Percentiles rank a stretch among this genome's conserved stretches.
phyloP scores from a whole-genome alignment of 305 asterid genomes.

The Fraxinus dipetala region DNA sequence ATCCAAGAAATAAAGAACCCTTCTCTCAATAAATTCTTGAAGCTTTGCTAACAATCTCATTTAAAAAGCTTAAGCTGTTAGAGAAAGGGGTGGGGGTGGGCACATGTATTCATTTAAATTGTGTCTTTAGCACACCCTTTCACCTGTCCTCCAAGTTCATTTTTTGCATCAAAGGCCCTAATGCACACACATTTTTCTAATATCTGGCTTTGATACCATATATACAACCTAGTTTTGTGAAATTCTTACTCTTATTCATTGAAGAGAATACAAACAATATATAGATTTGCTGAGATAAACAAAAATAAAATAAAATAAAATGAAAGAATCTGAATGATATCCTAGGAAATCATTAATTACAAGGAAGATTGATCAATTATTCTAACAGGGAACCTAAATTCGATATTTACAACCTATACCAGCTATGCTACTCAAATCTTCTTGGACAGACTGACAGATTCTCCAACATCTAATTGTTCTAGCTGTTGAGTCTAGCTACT shows the following conservation, averaged over 20 bases:
- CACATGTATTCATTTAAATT: neutral
- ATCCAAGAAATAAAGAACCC: neutral
- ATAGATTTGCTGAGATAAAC: neutral
- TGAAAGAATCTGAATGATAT: neutral
- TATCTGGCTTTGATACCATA: neutral
- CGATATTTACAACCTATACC: neutral
- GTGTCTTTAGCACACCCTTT: neutral
- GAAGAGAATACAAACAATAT: neutral
- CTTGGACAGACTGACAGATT: neutral
- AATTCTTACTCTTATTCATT: neutral
- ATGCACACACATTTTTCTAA: neutral
- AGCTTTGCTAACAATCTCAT: neutral
- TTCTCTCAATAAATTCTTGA: neutral
- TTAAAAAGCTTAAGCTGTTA: neutral
- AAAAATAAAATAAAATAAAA: neutral
- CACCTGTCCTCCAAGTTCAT: neutral
- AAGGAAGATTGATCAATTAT: neutral
- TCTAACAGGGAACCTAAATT: neutral
- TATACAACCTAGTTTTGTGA: neutral
- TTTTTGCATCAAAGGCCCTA: neutral
- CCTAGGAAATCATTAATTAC: neutral
- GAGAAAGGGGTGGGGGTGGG: neutral
- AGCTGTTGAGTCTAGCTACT: conserved; percentile 14
- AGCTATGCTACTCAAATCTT: neutral
- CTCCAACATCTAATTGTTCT: neutral